Evolutionary conservation across 768 basidiomycete genomes (phyloP).

Genomic region (Tulasnella sp.): DNA sequence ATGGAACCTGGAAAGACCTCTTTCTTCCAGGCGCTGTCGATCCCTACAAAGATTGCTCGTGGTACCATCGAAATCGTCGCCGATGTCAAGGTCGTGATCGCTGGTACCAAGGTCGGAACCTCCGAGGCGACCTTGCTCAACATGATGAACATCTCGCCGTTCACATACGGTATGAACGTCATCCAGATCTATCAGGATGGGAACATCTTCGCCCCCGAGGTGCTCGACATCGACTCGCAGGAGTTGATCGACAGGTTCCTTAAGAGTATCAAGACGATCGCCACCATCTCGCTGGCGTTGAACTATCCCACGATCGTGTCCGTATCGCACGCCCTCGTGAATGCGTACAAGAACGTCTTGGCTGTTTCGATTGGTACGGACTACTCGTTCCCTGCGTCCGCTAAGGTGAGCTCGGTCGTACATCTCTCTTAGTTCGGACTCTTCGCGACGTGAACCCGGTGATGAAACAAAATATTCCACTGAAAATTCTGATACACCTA

Average conservation of each 20-base stretch:
- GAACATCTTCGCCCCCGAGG: constrained; percentile 77
- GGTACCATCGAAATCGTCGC: constrained; percentile 99
- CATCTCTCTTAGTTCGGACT: constrained; percentile 20
- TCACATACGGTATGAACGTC: constrained; percentile 99
- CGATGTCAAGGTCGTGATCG: constrained; percentile 89
- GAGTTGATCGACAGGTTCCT: constrained; percentile 88
- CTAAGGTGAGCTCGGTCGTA: constrained; percentile 53
- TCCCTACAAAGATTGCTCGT: constrained; percentile 99
- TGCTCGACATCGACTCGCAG: constrained; percentile 87
- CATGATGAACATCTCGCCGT: constrained; percentile 99
- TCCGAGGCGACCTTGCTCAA: constrained; percentile 98
- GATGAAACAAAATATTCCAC: constrained; percentile 42
- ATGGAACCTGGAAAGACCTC: constrained; percentile 99
- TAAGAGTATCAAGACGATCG: constrained; percentile 88
- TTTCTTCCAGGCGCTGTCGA: constrained; percentile 99
- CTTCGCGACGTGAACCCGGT: constrained; percentile 22
- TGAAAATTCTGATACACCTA: constrained; percentile 68
- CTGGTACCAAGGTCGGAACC: constrained; percentile 85
- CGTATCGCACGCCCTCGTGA: constrained; percentile 89
- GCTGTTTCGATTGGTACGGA: constrained; percentile 83
- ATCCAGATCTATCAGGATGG: constrained; percentile 93
- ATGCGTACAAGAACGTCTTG: constrained; percentile 97
- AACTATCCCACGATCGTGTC: constrained; percentile 95
- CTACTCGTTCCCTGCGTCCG: constrained; percentile 86
- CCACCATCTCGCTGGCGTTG: constrained; percentile 89